Percentiles rank a stretch among this genome's conserved stretches.
phyloP scores from a whole-genome alignment of 2,329 filamentous ascomycete genomes.

The Fusarium sp. region DNA sequence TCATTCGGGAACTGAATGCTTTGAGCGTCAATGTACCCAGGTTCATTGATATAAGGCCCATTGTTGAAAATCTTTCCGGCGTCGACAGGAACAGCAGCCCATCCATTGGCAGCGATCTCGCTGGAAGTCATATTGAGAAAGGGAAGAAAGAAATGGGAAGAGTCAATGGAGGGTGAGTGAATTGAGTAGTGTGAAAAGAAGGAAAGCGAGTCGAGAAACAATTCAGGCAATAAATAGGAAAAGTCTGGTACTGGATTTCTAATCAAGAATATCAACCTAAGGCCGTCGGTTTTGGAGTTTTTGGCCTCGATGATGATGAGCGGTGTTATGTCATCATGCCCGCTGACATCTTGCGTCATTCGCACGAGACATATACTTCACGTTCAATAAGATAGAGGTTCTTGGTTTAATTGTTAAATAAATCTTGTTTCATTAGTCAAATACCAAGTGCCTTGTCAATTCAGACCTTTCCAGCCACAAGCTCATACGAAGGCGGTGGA shows the following conservation, averaged over 20 bases:
- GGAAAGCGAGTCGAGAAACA: fast-evolving
- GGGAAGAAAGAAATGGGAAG: background rate
- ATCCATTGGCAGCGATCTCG: conserved; percentile 49
- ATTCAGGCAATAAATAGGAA: background rate
- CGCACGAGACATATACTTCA: background rate
- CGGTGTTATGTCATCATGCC: background rate
- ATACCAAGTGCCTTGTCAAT: fast-evolving
- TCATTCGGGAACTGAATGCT: conserved; percentile 59
- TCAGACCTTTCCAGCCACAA: background rate
- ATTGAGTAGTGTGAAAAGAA: too few species aligned
- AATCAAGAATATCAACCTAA: conserved; percentile 20
- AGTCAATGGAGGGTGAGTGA: background rate
- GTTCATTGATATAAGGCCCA: conserved; percentile 51
- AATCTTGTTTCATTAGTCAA: fast-evolving
- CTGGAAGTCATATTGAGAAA: background rate
- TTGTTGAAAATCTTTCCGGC: conserved; percentile 52
- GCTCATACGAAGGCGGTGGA: conserved; percentile 7
- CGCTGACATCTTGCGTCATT: background rate
- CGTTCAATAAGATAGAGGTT: too few species aligned
- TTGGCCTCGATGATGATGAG: background rate
- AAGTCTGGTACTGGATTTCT: background rate
- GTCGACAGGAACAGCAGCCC: conserved; percentile 55
- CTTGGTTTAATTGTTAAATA: fast-evolving
- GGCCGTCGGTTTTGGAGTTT: conserved; percentile 9
- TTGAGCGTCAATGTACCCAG: conserved; percentile 46